Percentiles rank a stretch among this genome's conserved stretches.
phyloP scores from a whole-genome alignment of 179 eudicot species.

The Silene noctiflora region DNA sequence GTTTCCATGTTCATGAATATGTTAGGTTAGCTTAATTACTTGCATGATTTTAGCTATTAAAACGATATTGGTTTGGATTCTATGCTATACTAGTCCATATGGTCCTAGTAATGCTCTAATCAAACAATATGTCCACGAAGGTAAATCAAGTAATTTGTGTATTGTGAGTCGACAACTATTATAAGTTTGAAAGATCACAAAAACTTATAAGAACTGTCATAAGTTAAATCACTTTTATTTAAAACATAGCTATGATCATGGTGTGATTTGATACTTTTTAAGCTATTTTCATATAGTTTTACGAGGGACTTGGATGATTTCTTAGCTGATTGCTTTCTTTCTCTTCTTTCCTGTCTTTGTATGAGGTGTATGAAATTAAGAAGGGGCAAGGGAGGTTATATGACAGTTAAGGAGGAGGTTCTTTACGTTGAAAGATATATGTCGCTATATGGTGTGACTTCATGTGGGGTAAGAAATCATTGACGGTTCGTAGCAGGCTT shows the following conservation, averaged over 20 bases:
- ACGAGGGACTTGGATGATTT: neutral
- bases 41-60: slow-evolving; percentile 14
- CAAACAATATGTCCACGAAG: too few relatives aligned
- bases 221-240: too few relatives aligned
- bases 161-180: too few relatives aligned
- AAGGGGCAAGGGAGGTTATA: neutral
- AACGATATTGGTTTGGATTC: neutral
- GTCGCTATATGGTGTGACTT: neutral
- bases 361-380: neutral
- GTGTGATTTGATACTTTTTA: too few relatives aligned
- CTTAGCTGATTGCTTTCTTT: neutral
- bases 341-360: neutral
- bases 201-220: too few relatives aligned
- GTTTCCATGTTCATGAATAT: slow-evolving; percentile 25
- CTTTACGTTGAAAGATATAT: neutral
- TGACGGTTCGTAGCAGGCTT: too few relatives aligned
- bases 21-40: slow-evolving; percentile 19
- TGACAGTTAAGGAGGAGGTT: neutral
- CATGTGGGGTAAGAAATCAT: neutral
- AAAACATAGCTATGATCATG: too few relatives aligned
- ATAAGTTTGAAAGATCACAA: too few relatives aligned
- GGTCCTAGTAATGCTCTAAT: too few relatives aligned
- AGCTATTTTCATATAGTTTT: too few relatives aligned
- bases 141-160: too few relatives aligned
- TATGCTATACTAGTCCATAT: neutral